phyloP scores from a whole-genome alignment of 768 basidiomycete species.

The Kwoniella sp. region DNA sequence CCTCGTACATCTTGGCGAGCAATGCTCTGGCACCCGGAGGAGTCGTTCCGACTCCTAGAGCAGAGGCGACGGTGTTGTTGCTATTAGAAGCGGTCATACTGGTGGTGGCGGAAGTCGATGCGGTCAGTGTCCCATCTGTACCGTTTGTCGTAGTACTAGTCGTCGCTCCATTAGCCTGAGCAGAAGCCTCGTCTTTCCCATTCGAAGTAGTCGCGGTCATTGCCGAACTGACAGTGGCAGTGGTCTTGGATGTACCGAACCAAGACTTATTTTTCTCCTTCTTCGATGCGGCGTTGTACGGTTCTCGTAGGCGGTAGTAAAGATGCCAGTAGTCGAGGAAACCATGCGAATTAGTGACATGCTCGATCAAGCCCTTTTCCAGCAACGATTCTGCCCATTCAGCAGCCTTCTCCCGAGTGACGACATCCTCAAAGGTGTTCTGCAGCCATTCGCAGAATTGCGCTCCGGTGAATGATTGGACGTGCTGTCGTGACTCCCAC shows the following conservation, averaged over 20 bases:
- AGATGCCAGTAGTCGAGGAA: conserved; percentile 86
- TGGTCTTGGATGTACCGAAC: conserved; percentile 26
- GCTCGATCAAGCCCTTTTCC: conserved; percentile 82
- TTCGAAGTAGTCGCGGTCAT: neutral
- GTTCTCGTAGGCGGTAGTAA: conserved; percentile 79
- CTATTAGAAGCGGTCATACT: neutral
- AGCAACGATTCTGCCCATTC: conserved; percentile 76
- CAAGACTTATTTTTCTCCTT: conserved; percentile 28
- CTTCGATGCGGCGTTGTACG: conserved; percentile 59
- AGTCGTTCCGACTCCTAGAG: conserved; percentile 3
- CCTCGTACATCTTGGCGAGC: conserved; percentile 27
- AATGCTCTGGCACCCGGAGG: conserved; percentile 11
- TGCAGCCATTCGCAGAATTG: conserved; percentile 90
- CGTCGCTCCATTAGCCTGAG: neutral
- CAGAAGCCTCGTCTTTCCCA: conserved; percentile 3
- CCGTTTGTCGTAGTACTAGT: neutral
- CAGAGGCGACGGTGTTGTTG: neutral
- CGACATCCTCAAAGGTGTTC: conserved; percentile 86
- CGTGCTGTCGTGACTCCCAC: conserved; percentile 71
- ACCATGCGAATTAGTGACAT: conserved; percentile 73
- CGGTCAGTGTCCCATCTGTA: neutral
- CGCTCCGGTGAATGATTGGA: conserved; percentile 82
- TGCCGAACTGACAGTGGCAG: neutral
- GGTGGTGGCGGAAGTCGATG: conserved; percentile 5
- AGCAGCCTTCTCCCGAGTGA: conserved; percentile 73